Evolutionary conservation across 306 rosid species (phyloP), one percentile per base, ranked within the genome.

Genomic region (Amphicarpaea edgeworthii): DNA sequence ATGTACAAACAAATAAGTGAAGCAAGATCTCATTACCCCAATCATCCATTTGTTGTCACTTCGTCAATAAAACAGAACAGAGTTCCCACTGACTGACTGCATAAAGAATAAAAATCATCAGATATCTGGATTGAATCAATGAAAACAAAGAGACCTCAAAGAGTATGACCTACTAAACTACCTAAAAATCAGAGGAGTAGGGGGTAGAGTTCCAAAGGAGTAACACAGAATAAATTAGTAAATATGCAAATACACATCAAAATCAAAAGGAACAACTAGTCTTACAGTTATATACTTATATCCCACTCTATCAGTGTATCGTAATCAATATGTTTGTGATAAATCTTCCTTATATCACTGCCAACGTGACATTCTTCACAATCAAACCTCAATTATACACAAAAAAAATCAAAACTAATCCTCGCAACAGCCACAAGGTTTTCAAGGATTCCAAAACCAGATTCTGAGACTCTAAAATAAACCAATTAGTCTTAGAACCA

Each of bases 11-110:
- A 37, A 50, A 26, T 24, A 67, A 46, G 6, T 26, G 28, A 34
- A 63, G 42, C 30, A 47, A 72, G 66, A 77, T 17, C 26, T 45
- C 38, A 63, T 75, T 87, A 91, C 97, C 97, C 97, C 92, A 91
- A 68, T 87, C 92, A 67, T 89, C 97, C 97, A 91, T 90, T 60
- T 80, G 5, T 53, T 3, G 66, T 62, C 37, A 51, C 71, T 76
- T 32, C 5, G 47, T 76, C 46, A 32, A 57, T 11, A 70, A 75
- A 68, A 42, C 40, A 30, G 57, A 75, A 30, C 40, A 40, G 75
- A 54, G 40, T 78, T 26, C 15, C 79, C 38, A 68, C 40, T 43
- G 38, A 47, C 42, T 6, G n/a, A 51, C 77, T 79, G 83, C 81
- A 75, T 19, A 6, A 34, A 59, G 12, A 68, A 61, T 9, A 37